These are phyloP conservation scores for Dothistroma septosporum DNA, from an alignment of 2,329 filamentous ascomycete genomes.

Conservation along the genomic window DNA sequence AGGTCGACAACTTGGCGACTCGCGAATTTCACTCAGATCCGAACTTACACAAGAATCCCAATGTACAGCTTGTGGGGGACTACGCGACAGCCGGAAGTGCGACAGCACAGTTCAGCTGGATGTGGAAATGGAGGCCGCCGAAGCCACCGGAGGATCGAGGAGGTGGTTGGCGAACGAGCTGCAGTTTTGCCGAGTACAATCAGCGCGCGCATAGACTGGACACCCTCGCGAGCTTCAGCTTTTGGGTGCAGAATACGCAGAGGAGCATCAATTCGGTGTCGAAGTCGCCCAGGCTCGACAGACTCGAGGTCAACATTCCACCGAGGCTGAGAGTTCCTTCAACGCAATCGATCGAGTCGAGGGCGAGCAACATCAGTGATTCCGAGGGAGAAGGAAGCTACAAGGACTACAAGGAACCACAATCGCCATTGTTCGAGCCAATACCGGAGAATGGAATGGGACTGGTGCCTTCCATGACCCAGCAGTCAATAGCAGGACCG, in stretches of 20 bases:
- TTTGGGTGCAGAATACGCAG: conserved; percentile 73
- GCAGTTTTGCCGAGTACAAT: conserved; percentile 97
- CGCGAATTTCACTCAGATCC: conserved; percentile 95
- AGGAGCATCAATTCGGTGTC: conserved; percentile 41
- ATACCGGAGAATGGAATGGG: conserved; percentile 48
- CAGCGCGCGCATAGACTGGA: conserved; percentile 83
- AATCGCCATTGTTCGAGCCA: conserved; percentile 45
- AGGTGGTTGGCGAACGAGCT: conserved; percentile 92
- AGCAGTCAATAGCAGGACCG: conserved; percentile 35
- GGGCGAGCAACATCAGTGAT: conserved; percentile 66
- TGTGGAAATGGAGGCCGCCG: conserved; percentile 94
- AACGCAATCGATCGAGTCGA: conserved; percentile 77
- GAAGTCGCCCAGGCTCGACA: conserved; percentile 64
- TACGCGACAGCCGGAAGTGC: conserved; percentile 77
- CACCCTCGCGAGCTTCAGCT: conserved; percentile 86
- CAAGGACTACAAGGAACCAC: conserved; percentile 42
- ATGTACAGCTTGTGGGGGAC: conserved; percentile 92
- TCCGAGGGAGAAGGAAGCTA: conserved; percentile 52
- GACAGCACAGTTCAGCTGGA: conserved; percentile 87
- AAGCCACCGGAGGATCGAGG: conserved; percentile 75
- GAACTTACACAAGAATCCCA: conserved; percentile 94
- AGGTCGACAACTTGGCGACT: conserved; percentile 90
- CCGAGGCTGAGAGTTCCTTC: conserved; percentile 80
- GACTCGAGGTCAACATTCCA: conserved; percentile 49
- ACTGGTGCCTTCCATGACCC: conserved; percentile 39